Percentiles rank a stretch among this genome's conserved stretches.
Evolutionary conservation across 192 early-diverging fungal species (phyloP).

Genomic region (Coemansia sp.): DNA sequence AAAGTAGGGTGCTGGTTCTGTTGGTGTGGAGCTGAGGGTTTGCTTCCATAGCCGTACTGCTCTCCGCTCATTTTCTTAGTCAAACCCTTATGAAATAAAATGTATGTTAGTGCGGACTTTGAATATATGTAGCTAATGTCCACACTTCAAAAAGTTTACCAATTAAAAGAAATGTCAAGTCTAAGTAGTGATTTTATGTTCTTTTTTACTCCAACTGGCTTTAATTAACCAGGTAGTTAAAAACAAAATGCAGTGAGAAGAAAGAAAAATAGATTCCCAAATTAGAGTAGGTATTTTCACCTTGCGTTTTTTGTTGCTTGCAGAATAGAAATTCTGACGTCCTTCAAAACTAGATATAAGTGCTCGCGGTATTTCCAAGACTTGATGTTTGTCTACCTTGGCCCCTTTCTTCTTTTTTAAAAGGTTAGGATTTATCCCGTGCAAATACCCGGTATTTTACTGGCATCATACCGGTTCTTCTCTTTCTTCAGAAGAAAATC

Average conservation of each 20-base stretch:
- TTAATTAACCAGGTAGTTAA: neutral
- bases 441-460: neutral
- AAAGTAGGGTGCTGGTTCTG: no score
- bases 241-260: slow-evolving; percentile 4
- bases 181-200: neutral
- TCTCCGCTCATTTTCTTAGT: slow-evolving; percentile 23
- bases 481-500: neutral
- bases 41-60: slow-evolving; percentile 27
- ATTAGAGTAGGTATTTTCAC: neutral
- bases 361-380: neutral
- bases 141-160: neutral
- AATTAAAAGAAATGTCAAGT: neutral
- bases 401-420: neutral
- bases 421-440: neutral
- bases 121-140: neutral
- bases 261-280: neutral
- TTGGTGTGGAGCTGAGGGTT: slow-evolving; percentile 21
- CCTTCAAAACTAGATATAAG: neutral
- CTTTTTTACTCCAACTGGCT: neutral
- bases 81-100: neutral
- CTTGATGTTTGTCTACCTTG: neutral
- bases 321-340: neutral
- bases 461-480: neutral
- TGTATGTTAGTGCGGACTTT: neutral
- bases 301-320: neutral